A percentile compares a stretch with the other conserved stretches of the same genome.
Evolutionary conservation across 2,329 filamentous ascomycete genomes (phyloP).

Genomic region (Trichoderma gracile): DNA sequence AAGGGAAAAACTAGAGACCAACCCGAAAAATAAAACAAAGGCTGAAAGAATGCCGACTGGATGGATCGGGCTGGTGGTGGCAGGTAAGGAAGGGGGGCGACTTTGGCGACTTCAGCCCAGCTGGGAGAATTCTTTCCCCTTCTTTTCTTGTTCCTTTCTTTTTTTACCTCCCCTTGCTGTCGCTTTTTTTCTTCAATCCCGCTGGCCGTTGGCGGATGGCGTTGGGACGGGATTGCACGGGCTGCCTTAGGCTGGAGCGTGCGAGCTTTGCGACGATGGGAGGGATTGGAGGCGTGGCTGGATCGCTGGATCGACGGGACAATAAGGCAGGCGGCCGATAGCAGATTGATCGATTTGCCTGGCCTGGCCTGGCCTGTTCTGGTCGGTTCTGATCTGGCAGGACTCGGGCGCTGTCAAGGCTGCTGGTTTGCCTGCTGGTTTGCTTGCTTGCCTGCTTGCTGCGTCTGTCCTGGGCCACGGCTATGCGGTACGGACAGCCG

Average conservation of each 20-base stretch:
- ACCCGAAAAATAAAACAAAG: background rate
- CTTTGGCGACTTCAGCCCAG: conserved; percentile 9
- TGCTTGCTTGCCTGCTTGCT: no score
- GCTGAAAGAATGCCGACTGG: conserved; percentile 10
- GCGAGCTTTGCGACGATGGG: background rate
- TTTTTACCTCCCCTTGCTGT: background rate
- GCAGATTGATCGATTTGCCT: background rate
- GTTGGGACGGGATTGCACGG: background rate
- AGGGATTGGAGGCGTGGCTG: background rate
- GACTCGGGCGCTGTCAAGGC: background rate
- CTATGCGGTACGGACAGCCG: conserved; percentile 19
- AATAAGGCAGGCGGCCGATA: background rate
- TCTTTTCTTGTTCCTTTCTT: background rate
- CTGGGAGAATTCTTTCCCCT: background rate
- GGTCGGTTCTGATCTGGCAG: background rate
- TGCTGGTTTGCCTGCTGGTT: no score
- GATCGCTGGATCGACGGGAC: conserved; percentile 13
- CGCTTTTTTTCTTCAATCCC: background rate
- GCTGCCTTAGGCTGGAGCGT: background rate
- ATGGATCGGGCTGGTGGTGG: background rate
- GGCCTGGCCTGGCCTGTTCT: no score
- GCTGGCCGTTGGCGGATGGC: background rate
- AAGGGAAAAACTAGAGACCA: background rate
- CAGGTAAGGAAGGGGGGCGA: background rate
- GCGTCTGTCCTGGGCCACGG: conserved; percentile 4